Percentiles rank a stretch among this genome's conserved stretches.
These are phyloP conservation scores for Trametes pubescens DNA, from an alignment of 1,284 basidiomycete species.

Conservation along the genomic window DNA sequence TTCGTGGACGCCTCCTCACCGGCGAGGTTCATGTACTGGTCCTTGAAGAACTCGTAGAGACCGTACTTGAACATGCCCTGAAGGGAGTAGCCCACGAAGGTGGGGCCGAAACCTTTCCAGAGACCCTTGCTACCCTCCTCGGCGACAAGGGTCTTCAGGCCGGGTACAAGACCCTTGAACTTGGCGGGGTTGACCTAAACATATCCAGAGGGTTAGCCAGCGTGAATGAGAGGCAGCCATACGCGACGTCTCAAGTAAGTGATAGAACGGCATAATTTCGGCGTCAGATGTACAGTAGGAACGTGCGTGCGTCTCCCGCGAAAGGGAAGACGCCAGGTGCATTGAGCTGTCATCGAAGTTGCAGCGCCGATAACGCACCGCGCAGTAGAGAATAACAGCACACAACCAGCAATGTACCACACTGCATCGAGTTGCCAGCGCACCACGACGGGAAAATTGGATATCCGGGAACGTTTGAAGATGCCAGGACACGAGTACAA, in stretches of 20 bases:
- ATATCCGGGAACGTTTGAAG: too few relatives aligned
- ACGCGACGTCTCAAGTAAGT: too few relatives aligned
- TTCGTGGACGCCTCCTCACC: conserved; percentile 85
- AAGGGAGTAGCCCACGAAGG: conserved; percentile 92
- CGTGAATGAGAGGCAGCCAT: not conserved
- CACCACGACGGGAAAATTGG: not conserved
- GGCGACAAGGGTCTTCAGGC: conserved; percentile 79
- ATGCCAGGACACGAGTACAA: conserved; percentile 18
- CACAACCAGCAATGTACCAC: not conserved
- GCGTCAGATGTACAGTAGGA: not conserved
- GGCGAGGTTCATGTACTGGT: conserved; percentile 85
- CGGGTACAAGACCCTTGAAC: conserved; percentile 79
- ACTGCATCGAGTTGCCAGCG: not conserved
- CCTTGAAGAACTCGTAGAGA: conserved; percentile 97
- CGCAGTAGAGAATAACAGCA: not conserved
- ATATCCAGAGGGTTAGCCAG: conserved; percentile 9
- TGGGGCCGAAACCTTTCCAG: conserved; percentile 94
- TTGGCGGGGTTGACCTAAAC: conserved; percentile 77
- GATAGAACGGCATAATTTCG: not conserved
- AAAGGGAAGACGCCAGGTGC: not conserved
- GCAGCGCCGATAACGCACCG: not conserved
- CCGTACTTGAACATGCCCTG: conserved; percentile 98
- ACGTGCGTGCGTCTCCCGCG: not conserved
- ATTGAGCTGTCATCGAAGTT: not conserved
- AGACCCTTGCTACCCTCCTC: conserved; percentile 88